phyloP scores from a whole-genome alignment of 306 rosid genomes.

The Bauhinia variegata region DNA sequence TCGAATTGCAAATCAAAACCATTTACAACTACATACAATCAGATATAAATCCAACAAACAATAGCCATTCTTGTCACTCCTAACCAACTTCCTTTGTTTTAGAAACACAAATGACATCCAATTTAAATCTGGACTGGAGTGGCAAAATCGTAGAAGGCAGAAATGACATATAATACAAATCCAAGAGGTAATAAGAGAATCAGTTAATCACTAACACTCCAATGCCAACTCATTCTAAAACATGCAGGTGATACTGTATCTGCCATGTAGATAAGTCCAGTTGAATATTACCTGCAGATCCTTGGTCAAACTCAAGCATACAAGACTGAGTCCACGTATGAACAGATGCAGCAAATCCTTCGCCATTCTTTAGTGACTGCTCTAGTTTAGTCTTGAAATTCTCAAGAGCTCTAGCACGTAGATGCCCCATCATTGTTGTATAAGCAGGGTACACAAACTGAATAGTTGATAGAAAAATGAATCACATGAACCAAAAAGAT shows the following conservation, averaged over 20 bases:
- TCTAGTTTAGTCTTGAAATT: slow-evolving; percentile 67
- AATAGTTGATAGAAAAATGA: slow-evolving; percentile 37
- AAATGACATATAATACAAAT: slow-evolving; percentile 28
- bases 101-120: slow-evolving; percentile 4
- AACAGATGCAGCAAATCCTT: slow-evolving; percentile 71
- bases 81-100: background rate
- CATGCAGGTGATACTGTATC: slow-evolving; percentile 18
- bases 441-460: slow-evolving; percentile 78
- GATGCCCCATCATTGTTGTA: slow-evolving; percentile 66
- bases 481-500: slow-evolving; percentile 12
- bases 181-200: slow-evolving; percentile 18
- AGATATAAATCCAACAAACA: slow-evolving; percentile 6
- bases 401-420: slow-evolving; percentile 59
- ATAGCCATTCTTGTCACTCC: background rate
- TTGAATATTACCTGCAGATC: slow-evolving; percentile 64
- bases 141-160: background rate
- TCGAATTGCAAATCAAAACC: background rate
- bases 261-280: slow-evolving; percentile 18
- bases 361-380: slow-evolving; percentile 68
- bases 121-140: slow-evolving; percentile 9
- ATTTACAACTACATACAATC: background rate
- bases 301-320: slow-evolving; percentile 66
- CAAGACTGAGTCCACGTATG: slow-evolving; percentile 44
- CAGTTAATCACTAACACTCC: slow-evolving; percentile 20
- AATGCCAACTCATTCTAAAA: slow-evolving; percentile 24